These are phyloP conservation scores for Zea luxurians DNA, from an alignment of 176 grass and related monocot species.

Conservation along the genomic window DNA sequence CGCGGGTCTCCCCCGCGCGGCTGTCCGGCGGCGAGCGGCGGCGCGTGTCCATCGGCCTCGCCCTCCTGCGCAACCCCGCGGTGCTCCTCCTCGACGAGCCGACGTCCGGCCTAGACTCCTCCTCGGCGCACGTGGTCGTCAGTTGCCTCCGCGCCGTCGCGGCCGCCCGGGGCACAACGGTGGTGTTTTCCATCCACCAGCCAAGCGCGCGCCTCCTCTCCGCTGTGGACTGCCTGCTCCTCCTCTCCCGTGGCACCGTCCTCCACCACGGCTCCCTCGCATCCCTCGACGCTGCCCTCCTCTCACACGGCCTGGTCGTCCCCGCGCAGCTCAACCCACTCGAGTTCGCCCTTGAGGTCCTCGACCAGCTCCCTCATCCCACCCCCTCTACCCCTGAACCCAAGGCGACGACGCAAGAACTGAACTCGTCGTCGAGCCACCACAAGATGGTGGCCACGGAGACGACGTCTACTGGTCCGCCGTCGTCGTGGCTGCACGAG, in stretches of 20 bases:
- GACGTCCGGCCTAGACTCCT: slow-evolving; percentile 84
- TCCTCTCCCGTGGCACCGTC: slow-evolving; percentile 78
- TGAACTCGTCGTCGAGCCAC: not conserved
- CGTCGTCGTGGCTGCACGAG: slow-evolving; percentile 62
- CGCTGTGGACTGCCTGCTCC: slow-evolving; percentile 75
- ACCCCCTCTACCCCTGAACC: slow-evolving; percentile 29
- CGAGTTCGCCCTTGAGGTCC: slow-evolving; percentile 84
- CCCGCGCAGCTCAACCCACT: slow-evolving; percentile 84
- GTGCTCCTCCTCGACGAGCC: slow-evolving; percentile 94
- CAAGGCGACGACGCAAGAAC: not conserved
- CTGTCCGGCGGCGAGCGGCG: slow-evolving; percentile 87
- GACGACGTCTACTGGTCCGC: not conserved
- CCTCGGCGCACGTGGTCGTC: slow-evolving; percentile 70
- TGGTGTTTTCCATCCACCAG: slow-evolving; percentile 89
- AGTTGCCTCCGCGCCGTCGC: slow-evolving; percentile 68
- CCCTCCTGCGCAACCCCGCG: slow-evolving; percentile 63
- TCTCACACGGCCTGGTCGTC: slow-evolving; percentile 56
- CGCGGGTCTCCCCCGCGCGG: slow-evolving; percentile 51
- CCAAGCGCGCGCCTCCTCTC: slow-evolving; percentile 89
- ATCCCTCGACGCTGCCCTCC: slow-evolving; percentile 66
- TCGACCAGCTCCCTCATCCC: slow-evolving; percentile 65
- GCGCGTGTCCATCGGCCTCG: slow-evolving; percentile 84
- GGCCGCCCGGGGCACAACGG: slow-evolving; percentile 54
- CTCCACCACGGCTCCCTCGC: slow-evolving; percentile 80
- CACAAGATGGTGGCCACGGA: slow-evolving; percentile 7